These are phyloP conservation scores for Kwoniella mangroviensis DNA, from an alignment of 768 basidiomycete genomes.

Conservation along the genomic window DNA sequence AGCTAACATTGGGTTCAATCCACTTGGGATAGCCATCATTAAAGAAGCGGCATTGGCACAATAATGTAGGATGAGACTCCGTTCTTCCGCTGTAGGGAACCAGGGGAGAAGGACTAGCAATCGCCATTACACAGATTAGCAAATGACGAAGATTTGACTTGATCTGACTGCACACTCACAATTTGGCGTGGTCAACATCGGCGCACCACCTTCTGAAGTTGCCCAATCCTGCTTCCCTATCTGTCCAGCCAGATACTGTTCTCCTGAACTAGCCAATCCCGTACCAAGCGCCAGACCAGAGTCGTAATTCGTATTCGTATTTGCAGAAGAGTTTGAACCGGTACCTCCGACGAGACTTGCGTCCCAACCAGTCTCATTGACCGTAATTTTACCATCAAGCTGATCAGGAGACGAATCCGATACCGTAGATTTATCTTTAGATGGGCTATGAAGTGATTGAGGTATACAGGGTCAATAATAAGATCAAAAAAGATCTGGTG, in stretches of 20 bases:
- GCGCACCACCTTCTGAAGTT: slow-evolving; percentile 24
- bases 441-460: neutral
- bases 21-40: slow-evolving; percentile 61
- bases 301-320: neutral
- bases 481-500: neutral
- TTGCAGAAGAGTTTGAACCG: slow-evolving; percentile 1
- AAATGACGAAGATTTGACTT: neutral
- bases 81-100: slow-evolving; percentile 55
- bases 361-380: slow-evolving; percentile 30
- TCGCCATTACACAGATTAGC: neutral
- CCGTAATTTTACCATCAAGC: neutral
- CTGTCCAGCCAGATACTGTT: slow-evolving; percentile 15
- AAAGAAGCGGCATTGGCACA: slow-evolving; percentile 62
- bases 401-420: slow-evolving; percentile 8
- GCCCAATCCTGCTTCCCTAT: slow-evolving; percentile 29
- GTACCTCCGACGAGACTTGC: slow-evolving; percentile 27
- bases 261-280: slow-evolving; percentile 7
- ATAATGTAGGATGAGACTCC: slow-evolving; percentile 57
- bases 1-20: slow-evolving; percentile 61
- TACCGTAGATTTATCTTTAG: neutral
- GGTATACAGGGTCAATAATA: neutral
- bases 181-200: slow-evolving; percentile 46
- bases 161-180: slow-evolving; percentile 28
- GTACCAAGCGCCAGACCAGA: slow-evolving; percentile 1
- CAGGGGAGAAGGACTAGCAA: slow-evolving; percentile 53